These are phyloP conservation scores for Ophiobolus disseminans DNA, from an alignment of 2,329 filamentous ascomycete genomes.

Conservation along the genomic window DNA sequence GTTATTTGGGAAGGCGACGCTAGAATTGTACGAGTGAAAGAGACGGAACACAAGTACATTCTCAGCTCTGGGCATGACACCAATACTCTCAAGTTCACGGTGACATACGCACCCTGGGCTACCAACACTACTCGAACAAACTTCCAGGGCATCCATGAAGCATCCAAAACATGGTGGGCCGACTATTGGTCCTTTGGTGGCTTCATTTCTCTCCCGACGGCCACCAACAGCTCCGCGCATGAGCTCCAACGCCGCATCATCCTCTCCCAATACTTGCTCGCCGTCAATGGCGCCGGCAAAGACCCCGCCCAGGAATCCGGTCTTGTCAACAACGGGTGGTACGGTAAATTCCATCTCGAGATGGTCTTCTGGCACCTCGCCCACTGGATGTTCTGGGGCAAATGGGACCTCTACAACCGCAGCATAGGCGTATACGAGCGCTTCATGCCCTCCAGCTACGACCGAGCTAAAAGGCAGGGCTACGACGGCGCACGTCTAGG, in stretches of 20 bases:
- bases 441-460: conserved; percentile 52
- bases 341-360: conserved; percentile 64
- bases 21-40: conserved; percentile 40
- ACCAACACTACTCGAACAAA: conserved; percentile 41
- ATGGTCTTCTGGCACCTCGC: conserved; percentile 63
- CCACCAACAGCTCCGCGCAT: conserved; percentile 50
- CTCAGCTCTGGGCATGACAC: conserved; percentile 42
- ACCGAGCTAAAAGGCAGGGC: conserved; percentile 47
- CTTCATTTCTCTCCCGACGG: conserved; percentile 59
- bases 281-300: conserved; percentile 60
- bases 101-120: conserved; percentile 32
- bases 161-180: conserved; percentile 56
- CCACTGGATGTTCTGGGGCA: conserved; percentile 61
- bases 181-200: conserved; percentile 60
- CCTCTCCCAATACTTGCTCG: conserved; percentile 61
- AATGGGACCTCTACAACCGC: conserved; percentile 55
- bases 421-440: conserved; percentile 58
- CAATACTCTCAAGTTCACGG: conserved; percentile 30
- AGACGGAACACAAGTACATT: conserved; percentile 55
- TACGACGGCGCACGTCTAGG: conserved; percentile 57
- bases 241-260: conserved; percentile 63
- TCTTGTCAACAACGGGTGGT: conserved; percentile 63
- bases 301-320: conserved; percentile 59
- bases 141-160: conserved; percentile 30
- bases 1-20: conserved; percentile 49